phyloP scores from a whole-genome alignment of 1,139 yeast species.

The Lodderomyces orthopsilosis region DNA sequence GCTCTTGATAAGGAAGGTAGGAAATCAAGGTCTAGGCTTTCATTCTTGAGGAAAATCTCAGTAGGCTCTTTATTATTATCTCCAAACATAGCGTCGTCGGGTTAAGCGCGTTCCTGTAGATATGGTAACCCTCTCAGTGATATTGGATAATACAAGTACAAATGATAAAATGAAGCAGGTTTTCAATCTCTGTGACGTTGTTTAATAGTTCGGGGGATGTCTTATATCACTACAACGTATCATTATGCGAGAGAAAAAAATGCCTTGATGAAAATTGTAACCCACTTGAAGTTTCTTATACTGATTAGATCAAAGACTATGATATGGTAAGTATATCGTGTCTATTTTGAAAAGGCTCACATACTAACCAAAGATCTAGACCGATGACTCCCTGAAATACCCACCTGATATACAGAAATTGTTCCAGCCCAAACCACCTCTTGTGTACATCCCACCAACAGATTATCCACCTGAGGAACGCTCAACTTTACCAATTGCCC shows the following conservation, averaged over 20 bases:
- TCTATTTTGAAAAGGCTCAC: neutral
- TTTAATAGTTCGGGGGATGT: no score
- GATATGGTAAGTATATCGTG: slow-evolving; percentile 7
- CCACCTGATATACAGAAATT: slow-evolving; percentile 65
- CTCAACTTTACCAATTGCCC: slow-evolving; percentile 49
- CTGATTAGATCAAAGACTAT: neutral
- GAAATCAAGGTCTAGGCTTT: slow-evolving; percentile 19
- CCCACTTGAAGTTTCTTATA: neutral
- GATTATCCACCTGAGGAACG: slow-evolving; percentile 57
- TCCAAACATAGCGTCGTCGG: slow-evolving; percentile 11
- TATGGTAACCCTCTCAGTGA: no score
- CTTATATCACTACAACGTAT: no score
- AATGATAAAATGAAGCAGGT: no score
- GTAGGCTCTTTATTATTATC: slow-evolving; percentile 13
- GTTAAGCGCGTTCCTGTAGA: no score
- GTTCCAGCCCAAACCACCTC: slow-evolving; percentile 71
- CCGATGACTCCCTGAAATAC: slow-evolving; percentile 43
- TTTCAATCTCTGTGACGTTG: no score
- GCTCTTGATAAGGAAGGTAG: slow-evolving; percentile 36
- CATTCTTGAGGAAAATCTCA: slow-evolving; percentile 24
- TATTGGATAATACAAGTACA: no score
- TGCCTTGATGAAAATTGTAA: no score
- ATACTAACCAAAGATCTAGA: slow-evolving; percentile 15
- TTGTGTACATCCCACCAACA: slow-evolving; percentile 48
- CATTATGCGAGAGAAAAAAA: no score